Conservation (phyloP, 352 stramenopile species). For the Phytophthora agathidicida region DNA sequence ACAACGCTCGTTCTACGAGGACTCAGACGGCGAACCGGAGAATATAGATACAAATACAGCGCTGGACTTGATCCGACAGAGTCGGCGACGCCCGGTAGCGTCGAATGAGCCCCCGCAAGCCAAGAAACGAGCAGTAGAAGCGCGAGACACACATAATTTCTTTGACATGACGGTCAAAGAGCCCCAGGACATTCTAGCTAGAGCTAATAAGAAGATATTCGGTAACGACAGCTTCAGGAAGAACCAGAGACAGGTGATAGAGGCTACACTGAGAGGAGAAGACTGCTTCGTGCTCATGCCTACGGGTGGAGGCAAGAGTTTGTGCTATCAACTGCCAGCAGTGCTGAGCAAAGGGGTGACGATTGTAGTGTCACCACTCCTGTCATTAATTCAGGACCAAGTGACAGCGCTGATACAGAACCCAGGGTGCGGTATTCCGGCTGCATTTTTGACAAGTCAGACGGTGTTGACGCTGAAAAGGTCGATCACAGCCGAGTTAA, state of each 20-base stretch:
- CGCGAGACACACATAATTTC: background rate
- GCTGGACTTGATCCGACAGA: conserved; percentile 53
- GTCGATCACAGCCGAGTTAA: conserved; percentile 83
- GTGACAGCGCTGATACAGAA: conserved; percentile 83
- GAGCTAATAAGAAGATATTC: conserved; percentile 72
- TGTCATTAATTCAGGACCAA: conserved; percentile 96
- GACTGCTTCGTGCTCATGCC: conserved; percentile 96
- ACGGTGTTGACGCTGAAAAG: conserved; percentile 66
- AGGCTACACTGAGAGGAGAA: conserved; percentile 88
- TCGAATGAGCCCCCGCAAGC: background rate
- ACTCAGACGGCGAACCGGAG: conserved; percentile 55
- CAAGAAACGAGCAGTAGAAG: conserved; percentile 24
- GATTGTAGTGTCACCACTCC: conserved; percentile 93
- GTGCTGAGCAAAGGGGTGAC: conserved; percentile 83
- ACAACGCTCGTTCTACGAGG: conserved; percentile 56
- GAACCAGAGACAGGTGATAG: conserved; percentile 93
- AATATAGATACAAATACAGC: conserved; percentile 60
- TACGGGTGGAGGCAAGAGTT: conserved; percentile 90
- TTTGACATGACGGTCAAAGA: background rate
- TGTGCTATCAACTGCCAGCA: conserved; percentile 92
- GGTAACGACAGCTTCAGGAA: conserved; percentile 86
- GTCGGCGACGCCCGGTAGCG: conserved; percentile 4
- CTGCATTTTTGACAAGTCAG: conserved; percentile 79
- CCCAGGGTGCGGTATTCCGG: conserved; percentile 59
- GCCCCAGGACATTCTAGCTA: conserved; percentile 43